Evolutionary conservation across 257 asterid species (phyloP).

Genomic region (Cordia subcordata): DNA sequence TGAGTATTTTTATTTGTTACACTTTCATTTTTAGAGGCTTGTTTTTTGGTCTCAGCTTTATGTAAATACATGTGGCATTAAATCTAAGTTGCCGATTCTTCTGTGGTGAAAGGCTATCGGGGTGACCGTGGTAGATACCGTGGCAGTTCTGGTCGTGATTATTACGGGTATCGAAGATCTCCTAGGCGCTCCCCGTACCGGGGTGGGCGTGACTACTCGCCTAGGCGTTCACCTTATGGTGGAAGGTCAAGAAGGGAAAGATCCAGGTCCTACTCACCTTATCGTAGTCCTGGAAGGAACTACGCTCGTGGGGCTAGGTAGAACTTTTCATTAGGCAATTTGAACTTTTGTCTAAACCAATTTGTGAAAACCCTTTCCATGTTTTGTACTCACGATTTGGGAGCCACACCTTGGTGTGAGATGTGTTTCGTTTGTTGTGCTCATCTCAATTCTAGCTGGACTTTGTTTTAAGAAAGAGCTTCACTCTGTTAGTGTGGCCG

Average conservation of each 20-base stretch:
- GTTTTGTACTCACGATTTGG: neutral
- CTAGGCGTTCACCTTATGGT: slow-evolving; percentile 39
- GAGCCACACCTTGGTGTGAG: neutral
- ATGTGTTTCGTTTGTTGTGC: neutral
- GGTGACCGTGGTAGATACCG: slow-evolving; percentile 43
- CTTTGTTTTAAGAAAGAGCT: neutral
- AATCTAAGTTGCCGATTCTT: neutral
- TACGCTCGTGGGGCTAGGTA: slow-evolving; percentile 65
- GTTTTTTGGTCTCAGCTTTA: neutral
- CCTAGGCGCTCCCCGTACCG: slow-evolving; percentile 55
- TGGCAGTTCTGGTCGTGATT: slow-evolving; percentile 70
- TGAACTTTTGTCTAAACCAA: neutral
- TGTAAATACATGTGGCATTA: too few relatives aligned
- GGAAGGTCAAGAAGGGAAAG: slow-evolving; percentile 55
- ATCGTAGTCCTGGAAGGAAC: slow-evolving; percentile 41
- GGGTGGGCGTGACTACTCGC: slow-evolving; percentile 36
- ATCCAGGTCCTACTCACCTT: slow-evolving; percentile 79
- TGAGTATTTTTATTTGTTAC: slow-evolving; percentile 23
- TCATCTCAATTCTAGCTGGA: neutral
- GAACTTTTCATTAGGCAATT: slow-evolving; percentile 5
- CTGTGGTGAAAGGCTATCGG: slow-evolving; percentile 38
- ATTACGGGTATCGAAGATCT: slow-evolving; percentile 76
- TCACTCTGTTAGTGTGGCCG: too few relatives aligned
- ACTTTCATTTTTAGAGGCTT: neutral
- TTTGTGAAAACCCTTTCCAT: neutral